Base-by-base conservation (phyloP, 139 green algal genomes). In the Chlorella sp. region DNA sequence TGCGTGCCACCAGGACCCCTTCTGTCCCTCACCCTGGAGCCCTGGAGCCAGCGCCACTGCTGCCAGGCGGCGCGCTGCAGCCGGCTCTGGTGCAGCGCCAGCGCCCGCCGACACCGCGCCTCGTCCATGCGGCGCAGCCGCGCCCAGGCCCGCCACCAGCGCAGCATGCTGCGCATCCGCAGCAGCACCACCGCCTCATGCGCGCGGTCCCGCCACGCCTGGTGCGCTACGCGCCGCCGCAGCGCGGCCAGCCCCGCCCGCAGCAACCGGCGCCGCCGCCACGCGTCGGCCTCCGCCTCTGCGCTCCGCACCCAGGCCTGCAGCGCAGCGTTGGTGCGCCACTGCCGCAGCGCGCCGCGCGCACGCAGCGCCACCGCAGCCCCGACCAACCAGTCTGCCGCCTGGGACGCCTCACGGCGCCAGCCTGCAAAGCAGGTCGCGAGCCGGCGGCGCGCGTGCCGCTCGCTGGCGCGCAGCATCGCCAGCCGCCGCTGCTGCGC, bases 1-100 rank as follows among this genome's bases (percentile, higher is more conserved):
- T 17, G 36, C 14, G 60, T 50, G 60, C 60, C 35, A n/a, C n/a
- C n/a, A n/a, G n/a, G n/a, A n/a, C n/a, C n/a, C n/a, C n/a, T n/a
- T n/a, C n/a, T n/a, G n/a, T n/a, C n/a, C n/a, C 63, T n/a, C 45
- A 72, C 65, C 69, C 55, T 75, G 69, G 40, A 29, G 38, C 29
- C 53, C 36, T 75, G 69, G 60, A 72, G 23, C 72, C 72, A 64
- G 46, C 21, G 36, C 72, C 72, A 78, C 45, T 78, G 72, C 25
- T 29, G 72, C 45, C 65, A 42, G 1, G 72, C 72, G 1, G 60
- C 72, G 3, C 15, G 17, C 35, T 42, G 25, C 45, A 72, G 72
- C 11, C 72, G 33, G 3, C 33, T 36, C 17, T 78, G 12, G 27
- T 78, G 64, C 35, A 71, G 27, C 4, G 45, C 72, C 21, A 68